phyloP scores from a whole-genome alignment of 2,329 filamentous ascomycete genomes.

The Trichoderma sp. region DNA sequence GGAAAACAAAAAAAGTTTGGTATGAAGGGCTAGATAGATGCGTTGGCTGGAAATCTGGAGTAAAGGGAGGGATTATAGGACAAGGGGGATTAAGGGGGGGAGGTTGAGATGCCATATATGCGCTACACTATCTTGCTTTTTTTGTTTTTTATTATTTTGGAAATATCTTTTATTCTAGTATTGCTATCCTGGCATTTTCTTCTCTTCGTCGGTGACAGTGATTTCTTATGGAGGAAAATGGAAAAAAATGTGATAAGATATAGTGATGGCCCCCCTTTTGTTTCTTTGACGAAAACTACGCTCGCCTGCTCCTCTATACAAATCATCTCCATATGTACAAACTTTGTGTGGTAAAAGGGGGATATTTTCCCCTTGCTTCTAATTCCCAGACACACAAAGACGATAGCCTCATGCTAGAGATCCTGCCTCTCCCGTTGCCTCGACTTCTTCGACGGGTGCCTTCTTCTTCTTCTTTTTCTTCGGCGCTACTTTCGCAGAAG shows the following conservation, averaged over 20 bases:
- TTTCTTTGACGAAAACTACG: neutral
- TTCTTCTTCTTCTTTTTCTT: conserved; percentile 50
- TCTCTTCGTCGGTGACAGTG: neutral
- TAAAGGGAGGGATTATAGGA: neutral
- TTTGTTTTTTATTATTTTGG: neutral
- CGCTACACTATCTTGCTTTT: conserved; percentile 7
- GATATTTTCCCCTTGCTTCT: neutral
- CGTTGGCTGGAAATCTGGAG: conserved; percentile 12
- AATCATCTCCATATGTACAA: conserved; percentile 8
- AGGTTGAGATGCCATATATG: conserved; percentile 8
- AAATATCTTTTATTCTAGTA: neutral
- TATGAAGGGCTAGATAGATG: conserved; percentile 11
- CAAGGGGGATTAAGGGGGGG: neutral
- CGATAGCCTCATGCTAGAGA: neutral
- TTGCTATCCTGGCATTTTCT: neutral
- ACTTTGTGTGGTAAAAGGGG: too few species aligned
- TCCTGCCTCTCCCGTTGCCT: conserved; percentile 24
- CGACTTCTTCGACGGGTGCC: conserved; percentile 34
- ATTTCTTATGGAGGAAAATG: neutral
- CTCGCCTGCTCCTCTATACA: neutral
- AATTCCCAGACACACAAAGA: neutral
- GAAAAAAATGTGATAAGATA: neutral
- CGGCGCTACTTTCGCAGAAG: conserved; percentile 30
- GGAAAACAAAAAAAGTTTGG: conserved; percentile 6
- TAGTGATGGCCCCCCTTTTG: neutral